A percentile compares a stretch with the other conserved stretches of the same genome.
Evolutionary conservation across 1,139 yeast genomes (phyloP).

Genomic region (Yamadazyma sp.): DNA sequence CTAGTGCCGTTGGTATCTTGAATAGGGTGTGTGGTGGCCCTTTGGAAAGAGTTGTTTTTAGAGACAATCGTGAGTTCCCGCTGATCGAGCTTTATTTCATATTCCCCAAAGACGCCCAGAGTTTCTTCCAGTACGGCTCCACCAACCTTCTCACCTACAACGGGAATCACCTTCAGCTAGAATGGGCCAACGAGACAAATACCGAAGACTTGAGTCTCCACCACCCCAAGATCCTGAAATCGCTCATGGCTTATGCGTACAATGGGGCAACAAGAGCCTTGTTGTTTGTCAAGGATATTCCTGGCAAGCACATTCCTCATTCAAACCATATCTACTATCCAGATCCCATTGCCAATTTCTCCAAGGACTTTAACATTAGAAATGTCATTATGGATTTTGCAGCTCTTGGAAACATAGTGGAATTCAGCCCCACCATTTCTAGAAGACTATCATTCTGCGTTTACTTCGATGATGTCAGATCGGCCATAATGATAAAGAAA

Average conservation of each 20-base stretch:
- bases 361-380: conserved; percentile 27
- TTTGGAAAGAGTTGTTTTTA: conserved; percentile 49
- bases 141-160: conserved; percentile 60
- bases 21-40: conserved; percentile 76
- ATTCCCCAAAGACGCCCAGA: conserved; percentile 52
- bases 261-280: conserved; percentile 37
- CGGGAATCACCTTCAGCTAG: conserved; percentile 49
- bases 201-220: conserved; percentile 25
- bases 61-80: conserved; percentile 16
- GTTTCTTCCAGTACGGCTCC: conserved; percentile 55
- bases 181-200: conserved; percentile 33
- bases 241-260: conserved; percentile 27
- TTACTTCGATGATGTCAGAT: conserved; percentile 58
- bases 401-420: conserved; percentile 60
- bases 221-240: conserved; percentile 30
- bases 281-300: conserved; percentile 29
- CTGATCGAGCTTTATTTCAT: conserved; percentile 54
- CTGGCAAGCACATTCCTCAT: conserved; percentile 21
- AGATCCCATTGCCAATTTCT: conserved; percentile 31
- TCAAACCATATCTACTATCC: conserved; percentile 26
- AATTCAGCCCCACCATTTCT: conserved; percentile 66
- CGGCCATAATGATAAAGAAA: conserved; percentile 65
- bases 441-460: conserved; percentile 61
- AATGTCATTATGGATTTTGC: conserved; percentile 50
- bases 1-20: conserved; percentile 51